Evolutionary conservation across 2,329 filamentous ascomycete genomes (phyloP), one percentile per base, ranked within the genome.

Genomic region (Microthyrium microscopicum): DNA sequence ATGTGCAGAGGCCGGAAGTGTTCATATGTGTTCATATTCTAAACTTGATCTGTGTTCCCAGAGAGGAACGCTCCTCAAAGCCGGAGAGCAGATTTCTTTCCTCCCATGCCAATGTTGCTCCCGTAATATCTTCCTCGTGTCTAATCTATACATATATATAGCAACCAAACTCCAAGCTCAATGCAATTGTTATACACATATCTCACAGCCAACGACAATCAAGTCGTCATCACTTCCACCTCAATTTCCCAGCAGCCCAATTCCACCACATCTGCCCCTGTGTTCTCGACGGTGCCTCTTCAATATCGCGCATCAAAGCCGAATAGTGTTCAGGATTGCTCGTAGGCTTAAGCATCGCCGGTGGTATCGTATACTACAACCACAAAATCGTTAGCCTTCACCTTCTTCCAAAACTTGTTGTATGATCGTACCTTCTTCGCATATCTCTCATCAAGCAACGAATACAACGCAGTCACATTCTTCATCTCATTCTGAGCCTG

Each of bases 381-480:
- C 22, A 9, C 9, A 25, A 13, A 25, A 25, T 9, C 22, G 22
- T 25, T 9, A 25, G 22, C 22, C n/a, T 29, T n/a, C 4, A 51
- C 50, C 40, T 46, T 49, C 35, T 61, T 64, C 31, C 51, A 54
- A 43, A 71, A 73, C 31, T 65, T 53, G 46, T 75, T 61, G 41
- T 73, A 67, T 3, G 76, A 53, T 12, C 76, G 52, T 39, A 53
- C 51, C 41, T 47, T 50, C 37, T 61, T 65, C 29, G 51, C 54
- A 43, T 71, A 73, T 31, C 66, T 54, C 45, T 75, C 61, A 41
- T 73, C 68, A 3, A 76, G 53, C n/a, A 76, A 52, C 3, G 66
- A 61, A 40, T 68, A 70, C 2, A 75, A 59, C 4, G 68, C 69
- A 42, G 73, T 73, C 34, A 71, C 50, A 42, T 68, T 58, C 20